Base-by-base conservation (phyloP, 192 early-diverging fungal species). In the Rhizophagus prolifer region DNA sequence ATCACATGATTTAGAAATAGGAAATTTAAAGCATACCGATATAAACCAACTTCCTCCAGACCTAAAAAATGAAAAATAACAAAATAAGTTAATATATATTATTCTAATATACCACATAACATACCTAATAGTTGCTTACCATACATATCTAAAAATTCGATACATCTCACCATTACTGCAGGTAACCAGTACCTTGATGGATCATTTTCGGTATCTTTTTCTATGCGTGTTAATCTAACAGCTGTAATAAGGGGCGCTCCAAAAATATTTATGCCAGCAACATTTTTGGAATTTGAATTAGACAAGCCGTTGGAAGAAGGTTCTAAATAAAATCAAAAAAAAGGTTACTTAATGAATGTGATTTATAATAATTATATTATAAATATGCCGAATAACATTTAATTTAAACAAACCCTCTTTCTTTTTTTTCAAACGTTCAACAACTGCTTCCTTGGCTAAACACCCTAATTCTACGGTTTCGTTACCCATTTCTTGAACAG, bases 81-180 rank as follows among this genome's bases (percentile, higher is more conserved):
- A 63, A 3, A 19, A 28, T 26, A 28, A 38, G 10, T 12, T 26
- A 25, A 65, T 13, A 36, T 38, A 38, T 6, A 38, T 38, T 38
- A 38, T 8, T 7, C 36, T 0, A 38, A 38, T 38, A 8, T 8
- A 38, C 7, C 36, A 38, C 31, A 34, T 34, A 38, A 3, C n/a
- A n/a, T 38, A 0, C 36, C 8, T 38, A 6, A 38, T 38, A 8
- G 26, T 30, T 30, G 7, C 26, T 28, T 74, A 74, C 72, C 72
- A 74, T 74, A 38, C 16, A 25, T 61, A 61, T 74, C 72, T 50
- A 74, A 74, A 30, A 74, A 74, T 74, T 74, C 72, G 25, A 74
- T 38, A 74, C 72, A 74, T 38, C 72, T 58, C 14, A 74, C 21
- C 28, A 74, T 60, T 10, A 74, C 16, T 23, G 72, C 58, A 6